Evolutionary conservation across 345 rosid species (phyloP).

Genomic region (Pistacia integerrima): DNA sequence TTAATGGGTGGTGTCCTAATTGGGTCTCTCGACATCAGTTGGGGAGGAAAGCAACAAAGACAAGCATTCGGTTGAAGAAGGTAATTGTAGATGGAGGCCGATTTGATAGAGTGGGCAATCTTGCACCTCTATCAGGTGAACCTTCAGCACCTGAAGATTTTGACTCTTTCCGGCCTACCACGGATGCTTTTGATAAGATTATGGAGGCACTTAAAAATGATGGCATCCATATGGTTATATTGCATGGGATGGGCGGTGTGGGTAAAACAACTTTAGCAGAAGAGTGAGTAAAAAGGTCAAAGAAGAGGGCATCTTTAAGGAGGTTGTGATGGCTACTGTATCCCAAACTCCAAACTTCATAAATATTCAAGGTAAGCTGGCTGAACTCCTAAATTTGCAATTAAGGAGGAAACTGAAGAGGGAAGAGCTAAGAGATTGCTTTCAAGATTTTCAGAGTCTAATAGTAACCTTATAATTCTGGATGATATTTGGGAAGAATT

Average conservation of each 20-base stretch:
- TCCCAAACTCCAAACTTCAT: background rate
- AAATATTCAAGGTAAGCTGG: conserved; percentile 14
- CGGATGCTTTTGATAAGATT: background rate
- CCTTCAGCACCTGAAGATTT: background rate
- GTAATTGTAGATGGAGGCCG: background rate
- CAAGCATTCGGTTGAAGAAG: background rate
- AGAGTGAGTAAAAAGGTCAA: background rate
- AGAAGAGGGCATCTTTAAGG: conserved; percentile 6
- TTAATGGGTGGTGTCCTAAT: no score
- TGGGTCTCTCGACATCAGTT: background rate
- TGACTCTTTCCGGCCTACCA: background rate
- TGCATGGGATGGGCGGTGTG: conserved; percentile 19
- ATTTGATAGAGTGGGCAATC: background rate
- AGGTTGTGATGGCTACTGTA: background rate
- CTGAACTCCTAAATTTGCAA: background rate
- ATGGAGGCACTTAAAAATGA: background rate
- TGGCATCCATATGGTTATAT: background rate
- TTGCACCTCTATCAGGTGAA: background rate
- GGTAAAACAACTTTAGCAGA: conserved; percentile 10
- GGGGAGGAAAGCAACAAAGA: background rate
- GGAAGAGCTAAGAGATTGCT: conserved; percentile 9
- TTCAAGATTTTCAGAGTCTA: background rate
- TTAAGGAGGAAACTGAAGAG: background rate
- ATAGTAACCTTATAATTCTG: no score
- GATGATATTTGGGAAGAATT: no score